Evolutionary conservation across 148 eudicot genomes (phyloP).

Genomic region (Chenopodium album): DNA sequence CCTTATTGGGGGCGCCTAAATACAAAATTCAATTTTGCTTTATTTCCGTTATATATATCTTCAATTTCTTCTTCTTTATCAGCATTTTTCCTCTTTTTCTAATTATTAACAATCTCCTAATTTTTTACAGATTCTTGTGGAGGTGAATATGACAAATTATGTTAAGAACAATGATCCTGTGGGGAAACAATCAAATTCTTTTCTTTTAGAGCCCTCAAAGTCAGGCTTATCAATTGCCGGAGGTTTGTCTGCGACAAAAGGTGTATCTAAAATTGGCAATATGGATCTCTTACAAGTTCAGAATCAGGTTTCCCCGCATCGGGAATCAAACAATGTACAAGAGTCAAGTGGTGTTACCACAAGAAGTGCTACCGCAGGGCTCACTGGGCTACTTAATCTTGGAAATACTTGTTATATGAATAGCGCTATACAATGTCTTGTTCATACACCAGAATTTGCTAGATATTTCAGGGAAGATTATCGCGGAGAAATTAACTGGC

Average conservation of each 20-base stretch:
- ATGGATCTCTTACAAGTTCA: conserved; percentile 50
- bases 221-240: conserved; percentile 70
- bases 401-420: conserved; percentile 99
- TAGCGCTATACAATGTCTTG: conserved; percentile 96
- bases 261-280: conserved; percentile 56
- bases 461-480: conserved; percentile 86
- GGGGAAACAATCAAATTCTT: conserved; percentile 46
- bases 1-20: too few species aligned
- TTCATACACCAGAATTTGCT: conserved; percentile 97
- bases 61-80: too few species aligned
- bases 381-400: conserved; percentile 87
- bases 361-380: conserved; percentile 80
- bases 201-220: conserved; percentile 66
- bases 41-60: too few species aligned
- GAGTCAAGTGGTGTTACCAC: conserved; percentile 80
- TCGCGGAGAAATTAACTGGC: conserved; percentile 79
- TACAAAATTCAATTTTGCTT: too few species aligned
- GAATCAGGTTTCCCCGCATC: conserved; percentile 36
- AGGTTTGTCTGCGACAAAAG: conserved; percentile 75
- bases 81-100: neutral
- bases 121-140: conserved; percentile 76
- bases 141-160: conserved; percentile 44
- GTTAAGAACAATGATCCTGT: conserved; percentile 50
- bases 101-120: neutral
- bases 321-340: conserved; percentile 51